Evolutionary conservation across 2,329 filamentous ascomycete species (phyloP), one percentile per base, ranked within the genome.

Genomic region (Monilinia polystroma): DNA sequence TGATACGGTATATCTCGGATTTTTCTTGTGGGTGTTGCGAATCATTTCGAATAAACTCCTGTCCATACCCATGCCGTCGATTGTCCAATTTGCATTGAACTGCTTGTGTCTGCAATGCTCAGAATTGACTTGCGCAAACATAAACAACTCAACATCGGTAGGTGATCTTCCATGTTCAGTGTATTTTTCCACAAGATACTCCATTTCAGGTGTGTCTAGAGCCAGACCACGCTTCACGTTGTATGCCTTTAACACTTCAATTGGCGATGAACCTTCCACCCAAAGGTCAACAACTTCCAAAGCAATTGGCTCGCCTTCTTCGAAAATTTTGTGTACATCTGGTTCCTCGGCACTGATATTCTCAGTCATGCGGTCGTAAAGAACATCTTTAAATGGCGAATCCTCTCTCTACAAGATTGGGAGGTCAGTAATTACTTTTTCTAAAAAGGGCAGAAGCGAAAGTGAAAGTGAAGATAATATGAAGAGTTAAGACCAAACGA

Each of bases 101-200:
- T 96, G 91, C 82, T 97, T 96, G 68, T 83, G 80, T 62, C 79
- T 75, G 69, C 77, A 97, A 79, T 98, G 94, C 83, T 99, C 95
- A 3, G 94, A 98, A 82, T 98, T 98, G 77, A 99, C 94, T 80
- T 99, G 95, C 20, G 94, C 94, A 78, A 98, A 99, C 95, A 98
- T 98, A 83, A 98, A 98, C 29, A 98, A 84, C 80, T 99, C 95
- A 55, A 98, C 91, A 77, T 98, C 95, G 68, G 73, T 70, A 0
- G 92, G 92, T 59, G 85, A 81, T 49, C 88, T 81, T 69, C 87
- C 85, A 23, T 87, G 62, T 63, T 75, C 84, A 7, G 86, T 87
- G 78, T 92, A 95, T 53, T 89, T 89, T 72, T 93, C 88, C n/a
- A 97, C 91, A 51, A 99, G 84, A 76, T 99, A 98, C 68, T 96